Percentiles rank a stretch among this genome's conserved stretches.
phyloP scores from a whole-genome alignment of 371 early-diverging fungal genomes.

The Sporodiniella umbellata region DNA sequence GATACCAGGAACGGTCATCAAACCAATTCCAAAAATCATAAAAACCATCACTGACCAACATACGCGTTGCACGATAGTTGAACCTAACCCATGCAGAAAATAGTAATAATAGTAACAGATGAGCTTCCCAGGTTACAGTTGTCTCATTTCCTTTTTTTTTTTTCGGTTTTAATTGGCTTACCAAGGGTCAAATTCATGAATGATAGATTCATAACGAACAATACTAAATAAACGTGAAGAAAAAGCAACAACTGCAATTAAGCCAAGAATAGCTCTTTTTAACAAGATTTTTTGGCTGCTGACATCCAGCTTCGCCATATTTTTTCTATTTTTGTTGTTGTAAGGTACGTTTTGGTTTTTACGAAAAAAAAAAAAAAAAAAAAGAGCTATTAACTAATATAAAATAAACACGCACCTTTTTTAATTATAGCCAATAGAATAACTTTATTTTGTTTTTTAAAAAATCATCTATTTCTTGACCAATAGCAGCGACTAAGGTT shows the following conservation, averaged over 20 bases:
- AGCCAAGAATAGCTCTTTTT: slow-evolving; percentile 73
- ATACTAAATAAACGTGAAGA: slow-evolving; percentile 95
- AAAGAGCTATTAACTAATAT: not conserved
- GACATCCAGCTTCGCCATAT: slow-evolving; percentile 47
- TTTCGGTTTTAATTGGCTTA: slow-evolving; percentile 14
- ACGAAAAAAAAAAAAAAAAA: not conserved
- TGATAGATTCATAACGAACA: slow-evolving; percentile 93
- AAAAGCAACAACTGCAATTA: slow-evolving; percentile 88
- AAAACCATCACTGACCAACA: slow-evolving; percentile 93
- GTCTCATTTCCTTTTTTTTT: not conserved
- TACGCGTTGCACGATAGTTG: slow-evolving; percentile 97
- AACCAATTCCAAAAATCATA: slow-evolving; percentile 99
- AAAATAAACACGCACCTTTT: too few species aligned
- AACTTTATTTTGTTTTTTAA: too few species aligned
- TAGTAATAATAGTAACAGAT: not conserved
- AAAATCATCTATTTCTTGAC: too few species aligned
- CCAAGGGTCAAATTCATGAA: slow-evolving; percentile 99
- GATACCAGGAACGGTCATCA: slow-evolving; percentile 98
- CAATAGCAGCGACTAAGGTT: too few species aligned
- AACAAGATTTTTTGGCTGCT: slow-evolving; percentile 58
- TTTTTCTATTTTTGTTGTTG: too few species aligned
- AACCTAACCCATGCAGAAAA: too few species aligned
- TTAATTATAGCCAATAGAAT: too few species aligned
- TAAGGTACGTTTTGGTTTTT: not conserved
- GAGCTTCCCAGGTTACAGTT: not conserved